A percentile compares a stretch with the other conserved stretches of the same genome.
phyloP scores from a whole-genome alignment of 148 eudicot species.

The Rhododendron williamsianum region DNA sequence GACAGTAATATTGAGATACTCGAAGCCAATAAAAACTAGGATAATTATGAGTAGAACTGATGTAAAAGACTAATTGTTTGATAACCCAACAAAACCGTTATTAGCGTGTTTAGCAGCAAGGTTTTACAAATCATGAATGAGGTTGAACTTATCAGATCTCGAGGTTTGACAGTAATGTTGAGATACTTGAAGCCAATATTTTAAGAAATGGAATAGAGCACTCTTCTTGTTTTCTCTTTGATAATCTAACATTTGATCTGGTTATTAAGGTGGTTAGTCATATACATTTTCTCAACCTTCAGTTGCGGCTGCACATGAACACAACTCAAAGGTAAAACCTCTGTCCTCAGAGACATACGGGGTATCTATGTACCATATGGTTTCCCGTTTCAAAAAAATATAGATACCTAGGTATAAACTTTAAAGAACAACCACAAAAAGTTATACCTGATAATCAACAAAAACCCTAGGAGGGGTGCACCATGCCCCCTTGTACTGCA shows the following conservation, averaged over 20 bases:
- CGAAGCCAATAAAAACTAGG: not conserved
- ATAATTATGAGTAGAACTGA: not conserved
- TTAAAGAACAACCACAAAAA: not conserved
- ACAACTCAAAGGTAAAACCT: not conserved
- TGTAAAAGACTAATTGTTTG: not conserved
- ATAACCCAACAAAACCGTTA: not conserved
- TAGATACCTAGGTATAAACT: not conserved
- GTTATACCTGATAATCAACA: slow-evolving; percentile 85
- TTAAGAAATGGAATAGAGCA: not conserved
- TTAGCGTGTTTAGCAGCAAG: not conserved
- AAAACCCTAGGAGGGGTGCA: slow-evolving; percentile 98
- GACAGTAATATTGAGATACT: not conserved
- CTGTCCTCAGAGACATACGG: not conserved
- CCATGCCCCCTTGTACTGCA: slow-evolving; percentile 95
- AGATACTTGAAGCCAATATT: not conserved
- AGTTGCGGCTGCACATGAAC: not conserved
- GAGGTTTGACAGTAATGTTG: not conserved
- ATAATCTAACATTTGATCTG: not conserved
- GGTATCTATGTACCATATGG: not conserved
- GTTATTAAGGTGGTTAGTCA: not conserved
- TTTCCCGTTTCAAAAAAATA: not conserved
- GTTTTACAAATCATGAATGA: not conserved
- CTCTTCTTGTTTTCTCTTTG: not conserved
- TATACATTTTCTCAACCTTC: not conserved
- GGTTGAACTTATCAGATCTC: not conserved